Conservation (phyloP, 2,329 filamentous ascomycete genomes). For the Colletotrichum sidae region DNA sequence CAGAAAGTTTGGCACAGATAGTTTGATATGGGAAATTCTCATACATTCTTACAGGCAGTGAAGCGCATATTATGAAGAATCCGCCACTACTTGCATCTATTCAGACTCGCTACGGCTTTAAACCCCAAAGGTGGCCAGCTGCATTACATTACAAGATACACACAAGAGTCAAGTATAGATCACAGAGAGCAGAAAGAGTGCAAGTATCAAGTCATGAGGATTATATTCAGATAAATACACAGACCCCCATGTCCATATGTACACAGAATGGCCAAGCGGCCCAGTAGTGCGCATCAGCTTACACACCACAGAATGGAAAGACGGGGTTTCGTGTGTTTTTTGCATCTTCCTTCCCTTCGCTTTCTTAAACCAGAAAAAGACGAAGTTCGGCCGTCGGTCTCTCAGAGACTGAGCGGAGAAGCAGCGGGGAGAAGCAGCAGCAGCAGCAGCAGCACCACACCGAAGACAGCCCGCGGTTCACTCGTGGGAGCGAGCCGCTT, state of each 20-base stretch:
- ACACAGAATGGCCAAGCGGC: slow-evolving; percentile 32
- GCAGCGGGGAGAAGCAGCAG: background rate
- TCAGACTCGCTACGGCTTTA: background rate
- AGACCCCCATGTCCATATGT: slow-evolving; percentile 31
- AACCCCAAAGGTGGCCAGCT: background rate
- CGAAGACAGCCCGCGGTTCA: slow-evolving; percentile 1
- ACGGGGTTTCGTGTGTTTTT: slow-evolving; percentile 3
- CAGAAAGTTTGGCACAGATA: too few species aligned
- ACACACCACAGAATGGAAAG: slow-evolving; percentile 33
- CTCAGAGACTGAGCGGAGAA: slow-evolving; percentile 11
- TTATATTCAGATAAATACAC: slow-evolving; percentile 33
- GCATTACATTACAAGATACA: background rate
- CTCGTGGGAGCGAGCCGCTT: slow-evolving; percentile 17
- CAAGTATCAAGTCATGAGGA: slow-evolving; percentile 21
- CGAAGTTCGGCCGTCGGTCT: slow-evolving; percentile 22
- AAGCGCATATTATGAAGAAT: too few species aligned
- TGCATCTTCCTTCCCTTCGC: slow-evolving; percentile 11
- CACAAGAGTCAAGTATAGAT: background rate
- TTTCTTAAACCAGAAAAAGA: slow-evolving; percentile 26
- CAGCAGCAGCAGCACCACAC: background rate
- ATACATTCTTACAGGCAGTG: too few species aligned
- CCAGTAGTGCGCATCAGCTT: slow-evolving; percentile 31
- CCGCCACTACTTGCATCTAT: too few species aligned
- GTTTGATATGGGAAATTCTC: too few species aligned
- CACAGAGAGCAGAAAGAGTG: background rate